phyloP scores from a whole-genome alignment of 2,329 filamentous ascomycete genomes.

The Myrmaecium sp. region DNA sequence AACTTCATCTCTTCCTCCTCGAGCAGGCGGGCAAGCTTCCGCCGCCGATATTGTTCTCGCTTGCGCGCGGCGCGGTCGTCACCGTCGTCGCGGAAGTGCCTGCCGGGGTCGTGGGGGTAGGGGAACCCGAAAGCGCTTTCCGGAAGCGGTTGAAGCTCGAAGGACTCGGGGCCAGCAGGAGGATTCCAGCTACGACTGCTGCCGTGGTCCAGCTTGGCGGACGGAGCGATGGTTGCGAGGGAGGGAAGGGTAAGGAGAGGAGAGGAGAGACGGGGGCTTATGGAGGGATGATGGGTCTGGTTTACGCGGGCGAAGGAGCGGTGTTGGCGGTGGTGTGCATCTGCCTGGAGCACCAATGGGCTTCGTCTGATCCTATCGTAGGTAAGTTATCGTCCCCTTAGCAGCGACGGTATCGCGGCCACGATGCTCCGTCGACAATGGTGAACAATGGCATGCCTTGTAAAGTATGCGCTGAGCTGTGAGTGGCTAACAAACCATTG shows the following conservation, averaged over 20 bases:
- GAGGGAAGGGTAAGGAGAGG: too few species aligned
- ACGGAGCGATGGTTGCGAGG: not conserved
- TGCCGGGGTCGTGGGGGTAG: slow-evolving; percentile 1
- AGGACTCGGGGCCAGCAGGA: slow-evolving; percentile 2
- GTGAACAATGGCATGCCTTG: too few species aligned
- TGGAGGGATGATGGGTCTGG: not conserved
- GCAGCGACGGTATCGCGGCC: too few species aligned
- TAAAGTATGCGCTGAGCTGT: too few species aligned
- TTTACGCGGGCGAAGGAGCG: too few species aligned
- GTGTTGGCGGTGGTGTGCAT: too few species aligned
- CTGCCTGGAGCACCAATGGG: too few species aligned
- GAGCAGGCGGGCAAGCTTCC: slow-evolving; percentile 55
- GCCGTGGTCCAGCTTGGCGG: slow-evolving; percentile 4
- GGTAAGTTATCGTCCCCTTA: too few species aligned
- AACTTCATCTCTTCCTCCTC: slow-evolving; percentile 92
- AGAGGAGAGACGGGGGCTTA: not conserved
- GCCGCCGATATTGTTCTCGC: slow-evolving; percentile 30
- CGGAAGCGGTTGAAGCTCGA: slow-evolving; percentile 4
- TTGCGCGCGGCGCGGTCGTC: not conserved
- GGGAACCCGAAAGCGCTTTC: slow-evolving; percentile 1
- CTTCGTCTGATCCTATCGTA: too few species aligned
- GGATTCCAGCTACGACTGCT: not conserved
- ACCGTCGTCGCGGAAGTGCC: not conserved
- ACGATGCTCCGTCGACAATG: too few species aligned
- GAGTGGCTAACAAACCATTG: too few species aligned